Percentiles rank a stretch among this genome's conserved stretches.
phyloP scores from a whole-genome alignment of 768 basidiomycete species.

The Boletus patriciae region DNA sequence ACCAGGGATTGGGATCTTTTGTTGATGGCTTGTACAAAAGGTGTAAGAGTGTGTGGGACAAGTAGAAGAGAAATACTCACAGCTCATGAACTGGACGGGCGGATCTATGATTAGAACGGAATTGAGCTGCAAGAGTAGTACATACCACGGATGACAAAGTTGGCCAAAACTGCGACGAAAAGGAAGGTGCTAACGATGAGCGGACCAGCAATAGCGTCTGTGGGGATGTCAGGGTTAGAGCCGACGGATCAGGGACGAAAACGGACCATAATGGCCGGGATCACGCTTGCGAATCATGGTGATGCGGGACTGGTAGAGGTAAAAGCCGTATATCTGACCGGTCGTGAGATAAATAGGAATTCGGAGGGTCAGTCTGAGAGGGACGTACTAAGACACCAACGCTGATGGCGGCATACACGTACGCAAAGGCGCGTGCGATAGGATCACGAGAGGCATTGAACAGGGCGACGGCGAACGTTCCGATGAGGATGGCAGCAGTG shows the following conservation, averaged over 20 bases:
- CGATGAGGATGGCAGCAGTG: constrained; percentile 79
- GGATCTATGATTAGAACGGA: constrained; percentile 5
- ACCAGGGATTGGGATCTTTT: constrained; percentile 32
- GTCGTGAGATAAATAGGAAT: background rate
- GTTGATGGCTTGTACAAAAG: constrained; percentile 17
- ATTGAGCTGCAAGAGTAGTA: constrained; percentile 8
- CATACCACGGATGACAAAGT: constrained; percentile 85
- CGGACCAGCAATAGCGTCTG: constrained; percentile 84
- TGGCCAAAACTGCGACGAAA: constrained; percentile 84
- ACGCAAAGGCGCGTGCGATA: constrained; percentile 75
- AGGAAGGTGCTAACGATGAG: constrained; percentile 77
- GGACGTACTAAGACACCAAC: constrained; percentile 57
- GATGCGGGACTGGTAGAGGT: constrained; percentile 82
- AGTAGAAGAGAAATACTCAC: constrained; percentile 36
- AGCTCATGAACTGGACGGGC: constrained; percentile 53
- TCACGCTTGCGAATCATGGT: constrained; percentile 88
- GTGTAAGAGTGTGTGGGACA: background rate
- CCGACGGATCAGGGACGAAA: constrained; percentile 15
- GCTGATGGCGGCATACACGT: constrained; percentile 79
- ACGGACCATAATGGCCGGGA: constrained; percentile 82
- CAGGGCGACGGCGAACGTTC: constrained; percentile 80
- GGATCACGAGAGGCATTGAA: constrained; percentile 76
- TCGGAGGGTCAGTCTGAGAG: background rate
- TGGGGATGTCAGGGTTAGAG: background rate
- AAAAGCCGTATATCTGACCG: constrained; percentile 77